These are phyloP conservation scores for Plasmodium yoelii DNA, from an alignment of 169 alveolate genomes.

Conservation along the genomic window DNA sequence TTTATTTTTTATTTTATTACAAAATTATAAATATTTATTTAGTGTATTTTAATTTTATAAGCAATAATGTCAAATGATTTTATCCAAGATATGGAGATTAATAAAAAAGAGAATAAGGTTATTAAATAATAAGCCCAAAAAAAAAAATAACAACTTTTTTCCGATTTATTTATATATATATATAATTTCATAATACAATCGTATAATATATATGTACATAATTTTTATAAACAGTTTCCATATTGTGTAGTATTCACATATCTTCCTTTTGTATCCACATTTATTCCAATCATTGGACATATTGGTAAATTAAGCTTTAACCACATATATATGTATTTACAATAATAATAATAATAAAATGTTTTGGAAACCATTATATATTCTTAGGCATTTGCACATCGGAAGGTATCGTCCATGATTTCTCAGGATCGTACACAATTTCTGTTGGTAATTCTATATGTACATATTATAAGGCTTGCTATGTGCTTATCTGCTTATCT, in stretches of 20 bases:
- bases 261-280: conserved; percentile 49
- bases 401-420: conserved; percentile 36
- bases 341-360: neutral
- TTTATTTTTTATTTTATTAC: conserved; percentile 15
- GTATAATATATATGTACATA: neutral
- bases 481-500: neutral
- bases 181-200: neutral
- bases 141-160: neutral
- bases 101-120: conserved; percentile 61
- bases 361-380: neutral
- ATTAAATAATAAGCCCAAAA: neutral
- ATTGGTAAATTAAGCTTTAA: conserved; percentile 21
- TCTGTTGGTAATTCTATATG: conserved; percentile 36
- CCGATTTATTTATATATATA: neutral
- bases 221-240: conserved; percentile 16
- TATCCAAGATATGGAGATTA: conserved; percentile 6
- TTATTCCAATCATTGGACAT: conserved; percentile 54
- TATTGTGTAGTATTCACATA: conserved; percentile 50
- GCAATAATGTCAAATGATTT: conserved; percentile 57
- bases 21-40: neutral
- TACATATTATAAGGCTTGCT: neutral
- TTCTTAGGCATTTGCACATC: conserved; percentile 50
- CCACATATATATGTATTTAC: neutral
- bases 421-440: conserved; percentile 39
- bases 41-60: neutral